phyloP scores from a whole-genome alignment of 2,329 filamentous ascomycete species.

The Cladosporium austrohemisphaericum region DNA sequence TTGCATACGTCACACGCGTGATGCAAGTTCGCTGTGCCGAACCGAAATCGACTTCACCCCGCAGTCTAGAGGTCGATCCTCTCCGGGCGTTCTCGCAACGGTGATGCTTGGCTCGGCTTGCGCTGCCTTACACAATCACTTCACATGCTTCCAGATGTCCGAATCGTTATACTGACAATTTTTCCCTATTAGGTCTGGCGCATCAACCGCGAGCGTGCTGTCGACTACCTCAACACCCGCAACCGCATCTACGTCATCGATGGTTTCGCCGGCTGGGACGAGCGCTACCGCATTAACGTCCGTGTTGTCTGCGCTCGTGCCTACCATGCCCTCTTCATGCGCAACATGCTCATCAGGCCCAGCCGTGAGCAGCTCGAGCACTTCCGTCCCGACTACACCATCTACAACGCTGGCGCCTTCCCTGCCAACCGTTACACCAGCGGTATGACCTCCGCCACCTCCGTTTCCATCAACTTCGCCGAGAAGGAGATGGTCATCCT shows the following conservation, averaged over 20 bases:
- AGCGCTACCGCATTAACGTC: slow-evolving; percentile 95
- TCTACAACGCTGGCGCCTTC: slow-evolving; percentile 99
- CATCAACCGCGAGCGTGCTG: slow-evolving; percentile 97
- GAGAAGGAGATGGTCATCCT: slow-evolving; percentile 99
- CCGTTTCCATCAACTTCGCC: slow-evolving; percentile 96
- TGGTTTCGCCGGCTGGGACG: slow-evolving; percentile 96
- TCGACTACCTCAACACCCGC: slow-evolving; percentile 98
- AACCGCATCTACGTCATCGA: slow-evolving; percentile 99
- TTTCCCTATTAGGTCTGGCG: slow-evolving; percentile 75
- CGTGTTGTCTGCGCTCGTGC: slow-evolving; percentile 97
- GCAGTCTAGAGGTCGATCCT: slow-evolving; percentile 1
- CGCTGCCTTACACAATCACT: slow-evolving; percentile 8
- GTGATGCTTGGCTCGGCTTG: slow-evolving; percentile 3
- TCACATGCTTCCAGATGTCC: slow-evolving; percentile 11
- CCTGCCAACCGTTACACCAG: slow-evolving; percentile 96
- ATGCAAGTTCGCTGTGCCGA: too few relatives aligned
- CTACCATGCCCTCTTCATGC: slow-evolving; percentile 99
- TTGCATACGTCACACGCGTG: slow-evolving; percentile 17
- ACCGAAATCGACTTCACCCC: slow-evolving; percentile 4
- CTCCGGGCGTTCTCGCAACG: slow-evolving; percentile 13
- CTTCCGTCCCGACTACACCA: slow-evolving; percentile 99
- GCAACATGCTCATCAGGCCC: slow-evolving; percentile 99
- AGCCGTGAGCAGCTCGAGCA: slow-evolving; percentile 85
- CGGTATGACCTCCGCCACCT: slow-evolving; percentile 98
- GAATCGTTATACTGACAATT: slow-evolving; percentile 4